Evolutionary conservation across 352 stramenopile genomes (phyloP), one percentile per base, ranked within the genome.

Genomic region (Pythium rishiriense): DNA sequence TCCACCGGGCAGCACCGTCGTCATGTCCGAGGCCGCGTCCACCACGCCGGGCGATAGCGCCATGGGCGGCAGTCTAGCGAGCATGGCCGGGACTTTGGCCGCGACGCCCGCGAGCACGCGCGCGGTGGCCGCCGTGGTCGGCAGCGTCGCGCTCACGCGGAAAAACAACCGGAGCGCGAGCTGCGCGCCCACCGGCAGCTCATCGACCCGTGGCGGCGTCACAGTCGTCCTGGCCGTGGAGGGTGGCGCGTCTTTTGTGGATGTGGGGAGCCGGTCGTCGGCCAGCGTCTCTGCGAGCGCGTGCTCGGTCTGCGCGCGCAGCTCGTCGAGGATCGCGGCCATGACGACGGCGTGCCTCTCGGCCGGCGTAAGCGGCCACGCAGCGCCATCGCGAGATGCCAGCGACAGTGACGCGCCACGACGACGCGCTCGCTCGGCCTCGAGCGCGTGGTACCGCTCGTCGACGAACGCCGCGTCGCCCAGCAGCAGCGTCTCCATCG

Each of bases 81-180:
- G 66, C 26, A 94, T 79, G 15, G 41, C n/a, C 0, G 85, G 85
- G n/a, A 94, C 37, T 53, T 78, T 84, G 9, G 59, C 56, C 0
- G 81, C 81, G 2, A 94, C 63, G 19, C 80, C 72, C 19, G 85
- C 49, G 2, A 87, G 62, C 25, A 90, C 50, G 8, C 71, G 68
- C 11, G 46, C 60, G 39, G 12, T 37, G 42, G 45, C 19, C 14
- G 22, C 45, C 0, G 12, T 24, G 28, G 9, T 81, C 28, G 70
- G 73, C 4, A 93, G 33, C 5, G 75, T 83, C n/a, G 70, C 64
- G n/a, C 81, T 86, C 6, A 87, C 58, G 0, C 79, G 74, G 46
- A 91, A 93, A 60, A 94, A 93, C 51, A 93, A 74, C 22, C 69
- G 72, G n/a, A 94, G 56, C 28, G 69, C 78, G 5, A 92, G 58